Evolutionary conservation across 352 stramenopile genomes (phyloP).

Genomic region (Chrysophaeum taylorii): DNA sequence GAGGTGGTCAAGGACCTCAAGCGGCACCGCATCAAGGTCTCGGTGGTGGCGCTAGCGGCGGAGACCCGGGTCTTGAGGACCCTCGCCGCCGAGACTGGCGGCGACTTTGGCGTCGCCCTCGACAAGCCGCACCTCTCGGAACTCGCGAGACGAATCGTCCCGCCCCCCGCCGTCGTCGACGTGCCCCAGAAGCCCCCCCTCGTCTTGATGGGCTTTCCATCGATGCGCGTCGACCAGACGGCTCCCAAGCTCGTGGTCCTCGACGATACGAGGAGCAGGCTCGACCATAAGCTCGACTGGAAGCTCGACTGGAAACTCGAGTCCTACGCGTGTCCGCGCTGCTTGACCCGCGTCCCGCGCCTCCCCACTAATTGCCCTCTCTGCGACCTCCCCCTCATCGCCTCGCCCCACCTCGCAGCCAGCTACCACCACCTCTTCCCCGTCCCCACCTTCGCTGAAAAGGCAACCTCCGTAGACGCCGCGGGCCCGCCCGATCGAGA

Average conservation of each 20-base stretch:
- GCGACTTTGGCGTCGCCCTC: constrained; percentile 81
- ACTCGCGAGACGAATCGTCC: constrained; percentile 81
- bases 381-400: constrained; percentile 87
- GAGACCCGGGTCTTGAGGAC: constrained; percentile 75
- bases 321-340: constrained; percentile 79
- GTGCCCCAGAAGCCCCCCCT: constrained; percentile 49
- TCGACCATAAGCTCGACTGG: too few relatives aligned
- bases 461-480: constrained; percentile 28
- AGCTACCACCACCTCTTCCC: constrained; percentile 98
- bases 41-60: constrained; percentile 79
- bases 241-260: constrained; percentile 44
- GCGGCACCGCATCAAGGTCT: constrained; percentile 74
- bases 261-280: too few relatives aligned
- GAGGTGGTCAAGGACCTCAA: constrained; percentile 75
- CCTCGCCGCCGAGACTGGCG: constrained; percentile 73
- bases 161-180: constrained; percentile 68
- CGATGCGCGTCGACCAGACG: constrained; percentile 33
- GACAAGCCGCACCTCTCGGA: constrained; percentile 78
- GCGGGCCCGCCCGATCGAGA: constrained; percentile 2
- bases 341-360: constrained; percentile 82
- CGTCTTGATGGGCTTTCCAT: constrained; percentile 60
- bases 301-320: constrained; percentile 53
- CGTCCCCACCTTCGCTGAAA: constrained; percentile 72
- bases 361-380: constrained; percentile 87
- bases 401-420: constrained; percentile 87